Conservation (phyloP, 2,329 filamentous ascomycete genomes). For the Alternaria infectoria region DNA sequence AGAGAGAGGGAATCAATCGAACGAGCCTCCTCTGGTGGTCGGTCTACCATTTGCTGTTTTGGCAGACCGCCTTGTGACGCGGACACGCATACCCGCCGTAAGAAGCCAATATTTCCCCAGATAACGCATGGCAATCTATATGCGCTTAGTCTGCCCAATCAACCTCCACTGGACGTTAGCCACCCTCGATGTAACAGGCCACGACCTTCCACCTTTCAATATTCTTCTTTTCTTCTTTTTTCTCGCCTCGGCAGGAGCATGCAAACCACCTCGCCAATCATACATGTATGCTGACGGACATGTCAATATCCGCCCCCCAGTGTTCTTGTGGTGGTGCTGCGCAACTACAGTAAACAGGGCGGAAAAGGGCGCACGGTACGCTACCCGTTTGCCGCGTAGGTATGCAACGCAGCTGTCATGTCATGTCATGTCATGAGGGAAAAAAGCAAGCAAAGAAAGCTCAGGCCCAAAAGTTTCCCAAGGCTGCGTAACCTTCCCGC, state of each 20-base stretch:
- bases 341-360: neutral
- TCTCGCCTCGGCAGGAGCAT: neutral
- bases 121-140: conserved; percentile 6
- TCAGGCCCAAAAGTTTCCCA: conserved; percentile 12
- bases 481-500: conserved; percentile 35
- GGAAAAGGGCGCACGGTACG: neutral
- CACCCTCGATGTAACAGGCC: neutral
- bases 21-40: neutral
- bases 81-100: neutral
- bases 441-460: neutral
- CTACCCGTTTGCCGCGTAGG: neutral
- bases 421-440: neutral
- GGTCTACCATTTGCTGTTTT: neutral
- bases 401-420: neutral
- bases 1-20: neutral
- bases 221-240: neutral
- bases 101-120: conserved; percentile 7
- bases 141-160: conserved; percentile 6
- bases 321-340: neutral
- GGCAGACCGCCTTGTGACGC: conserved; percentile 1
- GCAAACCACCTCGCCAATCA: neutral
- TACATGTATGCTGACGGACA: neutral
- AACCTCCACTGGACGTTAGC: neutral
- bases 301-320: neutral
- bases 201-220: neutral